Percentiles rank a stretch among this genome's conserved stretches.
Conservation (phyloP, 306 rosid species). For the Arachis hypogaea region DNA sequence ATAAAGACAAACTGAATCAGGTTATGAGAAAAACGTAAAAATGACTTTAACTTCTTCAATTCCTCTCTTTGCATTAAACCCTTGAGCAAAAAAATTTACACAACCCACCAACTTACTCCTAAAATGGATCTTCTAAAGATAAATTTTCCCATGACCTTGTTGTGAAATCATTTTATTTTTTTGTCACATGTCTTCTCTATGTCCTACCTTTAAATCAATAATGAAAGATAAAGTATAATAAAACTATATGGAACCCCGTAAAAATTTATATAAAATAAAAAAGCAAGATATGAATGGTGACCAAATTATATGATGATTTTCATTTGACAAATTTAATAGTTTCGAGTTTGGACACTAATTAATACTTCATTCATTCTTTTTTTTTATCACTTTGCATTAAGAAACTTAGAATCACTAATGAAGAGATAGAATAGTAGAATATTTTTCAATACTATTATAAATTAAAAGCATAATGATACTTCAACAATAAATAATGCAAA, state of each 20-base stretch:
- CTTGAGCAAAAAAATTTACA: slow-evolving; percentile 32
- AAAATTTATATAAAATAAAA: not conserved
- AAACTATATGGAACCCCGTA: no score
- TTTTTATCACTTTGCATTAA: no score
- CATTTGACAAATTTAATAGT: slow-evolving; percentile 1
- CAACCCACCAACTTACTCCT: slow-evolving; percentile 1
- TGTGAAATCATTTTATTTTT: no score
- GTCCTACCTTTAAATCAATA: no score
- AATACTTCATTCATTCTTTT: not conserved
- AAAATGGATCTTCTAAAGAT: not conserved
- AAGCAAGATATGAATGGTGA: not conserved
- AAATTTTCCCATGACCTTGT: no score
- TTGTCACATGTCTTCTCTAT: no score
- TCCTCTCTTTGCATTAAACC: not conserved
- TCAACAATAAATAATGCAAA: no score
- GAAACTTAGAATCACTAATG: no score
- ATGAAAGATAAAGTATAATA: no score
- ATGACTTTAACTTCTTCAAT: not conserved
- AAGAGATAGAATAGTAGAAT: no score
- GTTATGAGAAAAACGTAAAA: not conserved
- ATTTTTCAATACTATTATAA: no score
- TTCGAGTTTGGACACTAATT: slow-evolving; percentile 13
- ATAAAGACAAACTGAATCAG: not conserved
- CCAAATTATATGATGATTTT: not conserved
- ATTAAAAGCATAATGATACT: no score